Conservation (phyloP, 148 eudicot genomes). For the Rhododendron mucronatum region DNA sequence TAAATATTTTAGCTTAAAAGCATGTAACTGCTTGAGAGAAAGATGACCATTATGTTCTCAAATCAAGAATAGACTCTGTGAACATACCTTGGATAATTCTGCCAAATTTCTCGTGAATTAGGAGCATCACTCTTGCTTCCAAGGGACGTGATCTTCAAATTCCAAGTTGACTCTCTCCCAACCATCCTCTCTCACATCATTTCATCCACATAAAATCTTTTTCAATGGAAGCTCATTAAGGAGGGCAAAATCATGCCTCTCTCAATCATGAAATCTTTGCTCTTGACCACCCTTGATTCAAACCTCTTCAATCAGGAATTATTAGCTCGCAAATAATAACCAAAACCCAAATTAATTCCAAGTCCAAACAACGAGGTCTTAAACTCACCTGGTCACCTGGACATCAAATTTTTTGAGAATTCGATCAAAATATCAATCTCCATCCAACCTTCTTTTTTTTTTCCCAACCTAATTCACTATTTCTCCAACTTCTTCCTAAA, state of each 20-base stretch:
- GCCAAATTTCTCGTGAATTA: background rate
- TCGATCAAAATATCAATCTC: background rate
- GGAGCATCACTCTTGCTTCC: background rate
- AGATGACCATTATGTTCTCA: background rate
- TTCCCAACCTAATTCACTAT: background rate
- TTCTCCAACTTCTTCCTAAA: background rate
- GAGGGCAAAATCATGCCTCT: conserved; percentile 2
- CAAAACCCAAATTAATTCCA: background rate
- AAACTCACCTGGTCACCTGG: background rate
- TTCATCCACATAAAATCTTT: background rate
- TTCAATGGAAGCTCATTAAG: background rate
- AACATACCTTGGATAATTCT: background rate
- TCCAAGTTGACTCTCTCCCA: background rate
- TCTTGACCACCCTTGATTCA: background rate
- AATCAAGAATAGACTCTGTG: background rate
- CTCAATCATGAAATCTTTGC: conserved; percentile 5
- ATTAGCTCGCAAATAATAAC: background rate
- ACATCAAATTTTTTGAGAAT: background rate
- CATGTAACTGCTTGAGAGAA: no score
- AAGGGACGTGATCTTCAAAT: background rate
- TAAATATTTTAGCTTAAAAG: no score
- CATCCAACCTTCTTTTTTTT: background rate
- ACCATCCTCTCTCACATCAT: background rate
- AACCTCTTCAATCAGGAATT: background rate
- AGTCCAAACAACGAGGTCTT: background rate